phyloP scores from a whole-genome alignment of 2,329 filamentous ascomycete genomes.

The Paradendryphiella salina region DNA sequence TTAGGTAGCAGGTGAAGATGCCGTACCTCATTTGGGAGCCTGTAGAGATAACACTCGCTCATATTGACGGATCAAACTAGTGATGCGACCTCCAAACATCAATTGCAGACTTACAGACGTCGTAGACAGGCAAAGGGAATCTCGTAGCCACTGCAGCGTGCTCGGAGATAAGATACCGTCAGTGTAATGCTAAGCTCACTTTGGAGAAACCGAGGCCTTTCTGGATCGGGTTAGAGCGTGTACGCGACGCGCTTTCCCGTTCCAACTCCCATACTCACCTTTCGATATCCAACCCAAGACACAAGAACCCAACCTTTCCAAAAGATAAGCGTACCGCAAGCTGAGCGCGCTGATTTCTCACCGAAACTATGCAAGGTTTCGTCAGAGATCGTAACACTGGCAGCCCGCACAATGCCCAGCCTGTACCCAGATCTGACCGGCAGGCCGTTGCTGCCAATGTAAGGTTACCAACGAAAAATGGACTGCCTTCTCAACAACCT shows the following conservation, averaged over 20 bases:
- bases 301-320: not conserved
- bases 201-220: constrained; percentile 11
- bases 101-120: constrained; percentile 1
- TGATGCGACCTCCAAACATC: not conserved
- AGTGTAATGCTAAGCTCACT: constrained; percentile 20
- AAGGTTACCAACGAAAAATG: constrained; percentile 22
- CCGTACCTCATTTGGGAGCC: constrained; percentile 46
- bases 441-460: constrained; percentile 27
- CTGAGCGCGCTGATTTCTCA: not conserved
- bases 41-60: constrained; percentile 39
- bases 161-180: constrained; percentile 39
- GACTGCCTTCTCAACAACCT: constrained; percentile 16
- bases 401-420: constrained; percentile 22
- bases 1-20: not conserved
- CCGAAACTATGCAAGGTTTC: constrained; percentile 27
- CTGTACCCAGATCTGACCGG: constrained; percentile 18
- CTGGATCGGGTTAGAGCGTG: constrained; percentile 23
- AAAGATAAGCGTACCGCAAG: not conserved
- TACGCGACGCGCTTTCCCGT: constrained; percentile 33
- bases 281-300: constrained; percentile 13
- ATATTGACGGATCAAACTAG: constrained; percentile 14
- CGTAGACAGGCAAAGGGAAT: constrained; percentile 22
- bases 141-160: constrained; percentile 7
- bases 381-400: constrained; percentile 19
- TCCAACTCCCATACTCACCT: constrained; percentile 26